Evolutionary conservation across 1,139 yeast species (phyloP).

Genomic region (Geotrichum restrictum): DNA sequence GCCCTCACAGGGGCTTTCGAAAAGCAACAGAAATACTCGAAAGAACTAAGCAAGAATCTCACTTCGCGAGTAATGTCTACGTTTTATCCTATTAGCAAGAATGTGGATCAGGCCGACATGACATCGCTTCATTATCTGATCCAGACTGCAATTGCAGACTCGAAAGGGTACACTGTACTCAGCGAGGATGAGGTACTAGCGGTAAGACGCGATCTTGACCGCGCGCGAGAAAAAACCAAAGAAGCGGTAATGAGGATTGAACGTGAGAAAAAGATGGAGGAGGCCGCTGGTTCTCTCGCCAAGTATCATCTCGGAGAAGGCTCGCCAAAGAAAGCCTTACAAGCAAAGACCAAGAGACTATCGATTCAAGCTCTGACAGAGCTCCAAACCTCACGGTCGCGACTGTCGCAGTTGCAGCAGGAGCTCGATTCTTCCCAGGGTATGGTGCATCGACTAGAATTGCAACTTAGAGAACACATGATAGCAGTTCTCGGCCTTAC

Average conservation of each 20-base stretch:
- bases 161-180: constrained; percentile 32
- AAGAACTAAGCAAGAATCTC: neutral
- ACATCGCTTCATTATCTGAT: constrained; percentile 24
- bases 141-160: constrained; percentile 36
- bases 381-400: constrained; percentile 30
- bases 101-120: constrained; percentile 4
- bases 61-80: constrained; percentile 3
- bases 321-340: constrained; percentile 12
- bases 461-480: constrained; percentile 33
- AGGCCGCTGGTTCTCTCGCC: neutral
- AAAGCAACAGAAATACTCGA: constrained; percentile 1
- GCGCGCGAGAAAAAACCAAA: constrained; percentile 35
- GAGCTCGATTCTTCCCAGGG: constrained; percentile 27
- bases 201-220: constrained; percentile 30
- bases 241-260: constrained; percentile 38
- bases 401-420: constrained; percentile 29
- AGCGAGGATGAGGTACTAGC: constrained; percentile 37
- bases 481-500: constrained; percentile 36
- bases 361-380: constrained; percentile 39
- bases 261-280: neutral
- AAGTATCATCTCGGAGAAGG: constrained; percentile 11
- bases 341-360: constrained; percentile 29
- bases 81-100: constrained; percentile 2
- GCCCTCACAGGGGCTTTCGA: neutral
- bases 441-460: constrained; percentile 28